phyloP scores from a whole-genome alignment of 345 rosid genomes.

The Eucalyptus pauciflora region DNA sequence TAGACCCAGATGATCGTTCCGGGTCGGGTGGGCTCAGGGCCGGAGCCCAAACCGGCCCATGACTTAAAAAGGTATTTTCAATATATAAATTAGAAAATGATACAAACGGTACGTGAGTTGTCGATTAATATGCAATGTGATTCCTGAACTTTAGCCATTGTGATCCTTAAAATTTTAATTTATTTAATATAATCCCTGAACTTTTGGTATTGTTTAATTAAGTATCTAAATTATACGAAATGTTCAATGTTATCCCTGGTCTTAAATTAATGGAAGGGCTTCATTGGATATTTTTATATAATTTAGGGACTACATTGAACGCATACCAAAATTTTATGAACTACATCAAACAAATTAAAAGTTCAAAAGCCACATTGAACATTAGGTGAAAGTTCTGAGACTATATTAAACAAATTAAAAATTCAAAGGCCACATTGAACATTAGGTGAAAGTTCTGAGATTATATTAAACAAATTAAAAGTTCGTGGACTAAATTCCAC shows the following conservation, averaged over 20 bases:
- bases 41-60: background rate
- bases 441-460: rapidly evolving
- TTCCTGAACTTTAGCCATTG: rapidly evolving
- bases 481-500: rapidly evolving
- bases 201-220: background rate
- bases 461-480: background rate
- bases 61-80: background rate
- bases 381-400: rapidly evolving
- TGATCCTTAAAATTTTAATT: rapidly evolving
- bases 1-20: background rate
- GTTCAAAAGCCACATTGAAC: rapidly evolving
- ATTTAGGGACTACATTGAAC: rapidly evolving
- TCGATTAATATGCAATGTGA: too few relatives aligned
- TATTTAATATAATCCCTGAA: rapidly evolving
- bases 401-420: too few relatives aligned
- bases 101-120: rapidly evolving
- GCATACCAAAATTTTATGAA: rapidly evolving
- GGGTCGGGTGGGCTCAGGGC: background rate
- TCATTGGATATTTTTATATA: background rate
- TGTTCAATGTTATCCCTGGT: rapidly evolving
- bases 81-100: background rate
- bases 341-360: background rate
- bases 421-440: rapidly evolving
- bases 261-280: background rate
- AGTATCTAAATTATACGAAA: too few relatives aligned